Percentiles rank a stretch among this genome's conserved stretches.
phyloP scores from a whole-genome alignment of 345 rosid genomes.

The Salix udensis region DNA sequence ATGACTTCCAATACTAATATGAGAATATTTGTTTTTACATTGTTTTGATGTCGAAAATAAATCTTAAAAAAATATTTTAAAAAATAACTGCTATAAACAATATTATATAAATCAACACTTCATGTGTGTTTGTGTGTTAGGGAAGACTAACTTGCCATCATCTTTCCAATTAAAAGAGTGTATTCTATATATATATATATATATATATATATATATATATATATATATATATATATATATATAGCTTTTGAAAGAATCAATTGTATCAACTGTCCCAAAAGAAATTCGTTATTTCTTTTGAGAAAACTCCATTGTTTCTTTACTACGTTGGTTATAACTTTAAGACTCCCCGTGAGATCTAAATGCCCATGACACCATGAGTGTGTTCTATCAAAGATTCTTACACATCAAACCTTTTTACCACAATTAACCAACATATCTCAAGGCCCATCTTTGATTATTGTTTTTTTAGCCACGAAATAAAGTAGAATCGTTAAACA shows the following conservation, averaged over 20 bases:
- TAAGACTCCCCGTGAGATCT: constrained; percentile 18
- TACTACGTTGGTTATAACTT: constrained; percentile 16
- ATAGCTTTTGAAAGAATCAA: constrained; percentile 9
- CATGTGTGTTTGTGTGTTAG: no score
- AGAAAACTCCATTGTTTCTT: constrained; percentile 9
- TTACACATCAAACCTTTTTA: not conserved
- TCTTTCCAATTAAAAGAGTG: not conserved
- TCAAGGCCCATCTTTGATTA: not conserved
- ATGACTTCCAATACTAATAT: no score
- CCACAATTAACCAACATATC: not conserved
- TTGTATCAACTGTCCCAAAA: constrained; percentile 28
- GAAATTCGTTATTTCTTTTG: constrained; percentile 33
- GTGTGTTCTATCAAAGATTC: constrained; percentile 1
- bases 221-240: not conserved
- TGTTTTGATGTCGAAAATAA: no score
- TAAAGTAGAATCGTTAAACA: not conserved
- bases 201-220: not conserved
- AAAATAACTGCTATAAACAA: no score
- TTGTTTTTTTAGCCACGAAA: not conserved
- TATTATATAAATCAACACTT: no score
- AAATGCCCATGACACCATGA: not conserved
- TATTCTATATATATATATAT: not conserved
- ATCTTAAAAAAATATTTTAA: no score
- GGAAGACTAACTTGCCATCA: not conserved
- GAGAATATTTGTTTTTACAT: no score